Base-by-base conservation (phyloP, 768 basidiomycete genomes). In the Tylopilus intermedius region DNA sequence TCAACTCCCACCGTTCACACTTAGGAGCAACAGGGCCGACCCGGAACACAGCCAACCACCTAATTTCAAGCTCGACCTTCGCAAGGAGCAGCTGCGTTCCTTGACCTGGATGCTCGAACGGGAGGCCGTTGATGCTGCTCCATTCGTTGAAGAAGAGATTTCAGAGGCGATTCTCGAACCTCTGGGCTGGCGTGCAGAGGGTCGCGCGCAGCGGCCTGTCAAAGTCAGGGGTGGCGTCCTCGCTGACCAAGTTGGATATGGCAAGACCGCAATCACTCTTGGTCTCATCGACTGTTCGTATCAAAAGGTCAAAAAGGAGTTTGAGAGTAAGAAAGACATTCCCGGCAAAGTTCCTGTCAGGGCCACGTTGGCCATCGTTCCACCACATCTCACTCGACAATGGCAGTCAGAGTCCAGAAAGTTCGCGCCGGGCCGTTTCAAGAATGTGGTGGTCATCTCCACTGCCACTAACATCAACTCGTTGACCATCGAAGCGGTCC, bases 241-340 rank as follows among this genome's bases (percentile, higher is more conserved):
- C 42, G 94, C 94, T 11, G 94, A 97, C 62, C 88, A 94, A 72
- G 94, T 97, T 55, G 94, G 94, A 47, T 97, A 97, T 63, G 94
- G 94, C 15, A 97, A 97, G 73, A 97, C 94, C 0, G 94, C 93
- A 21, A 94, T 96, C 58, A 93, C 91, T 2, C 78, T 97, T 27
- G 94, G 87, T 18, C 77, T 97, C 54, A 86, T 96, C 56, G 88
- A 92, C 62, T 84, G 85, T 62, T 76, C 83, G 21, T 70, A 74
- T 18, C 77, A 80, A 58, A 69, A 70, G 15, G 80, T 86, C 45
- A 69, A 73, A 50, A 73, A 78, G 55, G 86, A 88, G 57, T 82
- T 86, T 57, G 67, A 75, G 27, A 74, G 77, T 47, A 72, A 76
- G 54, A 71, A 74, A 9, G 67, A 71, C 29, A 67, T 74, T 47